A percentile compares a stretch with the other conserved stretches of the same genome.
These are phyloP conservation scores for Parathielavia appendiculata DNA, from an alignment of 495 filamentous ascomycete species.

Conservation along the genomic window DNA sequence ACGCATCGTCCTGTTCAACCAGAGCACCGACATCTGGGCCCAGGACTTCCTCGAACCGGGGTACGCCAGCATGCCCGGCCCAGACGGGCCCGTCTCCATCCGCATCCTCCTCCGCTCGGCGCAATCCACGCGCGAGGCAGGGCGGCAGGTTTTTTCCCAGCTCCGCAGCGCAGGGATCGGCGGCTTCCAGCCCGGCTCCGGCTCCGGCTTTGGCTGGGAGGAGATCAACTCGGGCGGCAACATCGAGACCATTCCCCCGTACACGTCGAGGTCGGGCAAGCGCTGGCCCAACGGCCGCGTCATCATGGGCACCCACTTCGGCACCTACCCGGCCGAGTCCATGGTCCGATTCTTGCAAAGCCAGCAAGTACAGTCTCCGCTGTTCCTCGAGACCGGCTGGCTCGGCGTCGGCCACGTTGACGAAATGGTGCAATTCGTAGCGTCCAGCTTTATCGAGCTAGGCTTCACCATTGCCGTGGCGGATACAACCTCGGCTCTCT, in stretches of 20 bases:
- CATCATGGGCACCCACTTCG: constrained; percentile 3
- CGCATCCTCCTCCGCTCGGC: constrained; percentile 5
- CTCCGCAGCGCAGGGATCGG: not conserved
- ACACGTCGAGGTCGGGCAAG: constrained; percentile 1
- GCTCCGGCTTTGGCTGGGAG: constrained; percentile 6
- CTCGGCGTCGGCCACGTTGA: constrained; percentile 8
- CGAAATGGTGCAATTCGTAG: constrained; percentile 2
- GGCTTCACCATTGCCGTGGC: constrained; percentile 1
- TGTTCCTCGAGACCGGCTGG: constrained; percentile 2
- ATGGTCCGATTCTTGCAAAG: not conserved
- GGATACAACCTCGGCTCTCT: not conserved
- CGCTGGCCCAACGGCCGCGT: constrained; percentile 2
- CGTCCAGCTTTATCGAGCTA: not conserved
- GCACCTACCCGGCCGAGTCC: not conserved
- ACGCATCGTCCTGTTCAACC: not conserved
- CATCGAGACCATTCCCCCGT: constrained; percentile 5
- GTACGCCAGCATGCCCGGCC: constrained; percentile 4
- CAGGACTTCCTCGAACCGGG: constrained; percentile 6
- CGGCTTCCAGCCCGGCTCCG: not conserved
- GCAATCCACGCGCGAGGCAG: not conserved
- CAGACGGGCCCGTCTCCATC: not conserved
- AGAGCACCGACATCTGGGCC: constrained; percentile 8
- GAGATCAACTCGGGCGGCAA: constrained; percentile 9
- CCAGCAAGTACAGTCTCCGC: not conserved
- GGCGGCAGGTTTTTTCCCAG: constrained; percentile 2